Conservation (phyloP, 805 yeast genomes). For the Hanseniaspora guilliermondii region DNA sequence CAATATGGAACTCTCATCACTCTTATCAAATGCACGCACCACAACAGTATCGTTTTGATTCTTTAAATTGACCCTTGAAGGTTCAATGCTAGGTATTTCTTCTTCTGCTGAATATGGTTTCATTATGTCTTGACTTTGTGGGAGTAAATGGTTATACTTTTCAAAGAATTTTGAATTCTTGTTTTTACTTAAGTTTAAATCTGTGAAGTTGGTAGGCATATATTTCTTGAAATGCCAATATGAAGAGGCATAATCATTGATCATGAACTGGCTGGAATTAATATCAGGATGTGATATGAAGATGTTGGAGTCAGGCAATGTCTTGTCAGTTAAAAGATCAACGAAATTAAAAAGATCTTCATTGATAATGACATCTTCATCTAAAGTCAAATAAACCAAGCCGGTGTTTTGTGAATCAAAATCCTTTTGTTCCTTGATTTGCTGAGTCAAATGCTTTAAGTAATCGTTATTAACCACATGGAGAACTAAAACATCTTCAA, state of each 20-base stretch:
- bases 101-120: background rate
- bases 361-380: constrained; percentile 40
- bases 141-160: constrained; percentile 18
- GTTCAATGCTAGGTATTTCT: background rate
- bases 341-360: constrained; percentile 39
- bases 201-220: constrained; percentile 31
- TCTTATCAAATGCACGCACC: background rate
- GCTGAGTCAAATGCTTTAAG: constrained; percentile 27
- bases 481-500: constrained; percentile 50
- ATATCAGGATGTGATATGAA: constrained; percentile 55
- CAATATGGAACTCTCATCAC: background rate
- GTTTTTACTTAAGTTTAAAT: constrained; percentile 28
- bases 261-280: constrained; percentile 50
- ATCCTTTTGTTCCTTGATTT: constrained; percentile 17
- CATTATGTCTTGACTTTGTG: background rate
- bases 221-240: constrained; percentile 44
- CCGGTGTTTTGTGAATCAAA: constrained; percentile 26
- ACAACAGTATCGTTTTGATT: background rate
- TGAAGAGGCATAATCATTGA: constrained; percentile 39
- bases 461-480: constrained; percentile 56
- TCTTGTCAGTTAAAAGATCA: constrained; percentile 43
- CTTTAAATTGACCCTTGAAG: background rate
- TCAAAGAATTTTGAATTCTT: constrained; percentile 26
- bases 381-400: constrained; percentile 67
- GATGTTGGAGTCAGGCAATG: constrained; percentile 27